Percentiles rank a stretch among this genome's conserved stretches.
Conservation (phyloP, 176 grass and related monocot species). For the Oropetium thomaeum region DNA sequence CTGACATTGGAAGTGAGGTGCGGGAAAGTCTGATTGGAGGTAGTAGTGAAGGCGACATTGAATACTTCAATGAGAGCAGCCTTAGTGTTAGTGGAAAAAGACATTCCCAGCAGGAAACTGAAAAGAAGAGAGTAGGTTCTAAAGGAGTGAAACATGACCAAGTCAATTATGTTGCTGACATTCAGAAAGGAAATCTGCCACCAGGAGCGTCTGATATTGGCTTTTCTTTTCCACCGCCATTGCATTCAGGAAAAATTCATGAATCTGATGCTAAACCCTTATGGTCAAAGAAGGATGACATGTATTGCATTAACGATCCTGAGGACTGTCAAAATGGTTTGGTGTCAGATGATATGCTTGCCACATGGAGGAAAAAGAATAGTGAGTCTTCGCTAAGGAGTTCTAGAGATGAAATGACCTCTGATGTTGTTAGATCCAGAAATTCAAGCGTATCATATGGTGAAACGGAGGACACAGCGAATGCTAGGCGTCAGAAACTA, state of each 20-base stretch:
- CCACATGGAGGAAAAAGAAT: constrained; percentile 87
- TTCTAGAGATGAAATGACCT: constrained; percentile 66
- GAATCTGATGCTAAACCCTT: constrained; percentile 56
- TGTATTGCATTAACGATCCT: constrained; percentile 46
- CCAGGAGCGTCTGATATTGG: constrained; percentile 43
- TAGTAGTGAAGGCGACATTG: constrained; percentile 93
- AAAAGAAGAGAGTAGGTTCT: constrained; percentile 44
- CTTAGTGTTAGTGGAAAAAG: constrained; percentile 57
- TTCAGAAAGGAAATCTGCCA: constrained; percentile 42
- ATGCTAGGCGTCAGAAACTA: constrained; percentile 56
- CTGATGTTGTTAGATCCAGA: constrained; percentile 78
- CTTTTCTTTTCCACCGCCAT: constrained; percentile 83
- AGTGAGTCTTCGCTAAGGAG: constrained; percentile 73
- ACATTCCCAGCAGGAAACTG: constrained; percentile 47
- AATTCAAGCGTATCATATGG: constrained; percentile 75
- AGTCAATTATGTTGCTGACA: constrained; percentile 36
- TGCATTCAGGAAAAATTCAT: constrained; percentile 44
- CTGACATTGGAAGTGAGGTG: constrained; percentile 96
- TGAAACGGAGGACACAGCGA: constrained; percentile 63
- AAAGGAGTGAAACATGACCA: constrained; percentile 53
- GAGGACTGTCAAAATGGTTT: constrained; percentile 68
- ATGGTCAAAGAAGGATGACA: constrained; percentile 62
- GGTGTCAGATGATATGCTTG: constrained; percentile 80
- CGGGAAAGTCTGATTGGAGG: constrained; percentile 95
- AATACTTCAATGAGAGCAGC: constrained; percentile 67